Conservation (phyloP, 148 eudicot species). For the Vaccinium vitisidaea region DNA sequence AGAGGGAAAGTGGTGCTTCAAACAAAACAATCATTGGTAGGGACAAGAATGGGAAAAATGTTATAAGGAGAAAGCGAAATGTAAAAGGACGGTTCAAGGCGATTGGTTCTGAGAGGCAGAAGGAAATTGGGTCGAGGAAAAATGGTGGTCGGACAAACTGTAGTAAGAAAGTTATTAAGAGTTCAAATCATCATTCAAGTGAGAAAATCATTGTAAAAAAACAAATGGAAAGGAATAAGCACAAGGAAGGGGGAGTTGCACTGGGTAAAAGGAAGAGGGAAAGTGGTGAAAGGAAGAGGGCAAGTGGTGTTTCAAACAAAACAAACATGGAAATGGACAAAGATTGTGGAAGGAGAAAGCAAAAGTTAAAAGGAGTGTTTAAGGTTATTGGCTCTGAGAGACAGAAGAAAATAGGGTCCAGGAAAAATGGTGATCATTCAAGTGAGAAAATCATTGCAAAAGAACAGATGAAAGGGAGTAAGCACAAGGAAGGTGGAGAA, state of each 20-base stretch:
- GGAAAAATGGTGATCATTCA: neutral
- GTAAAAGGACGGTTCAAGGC: neutral
- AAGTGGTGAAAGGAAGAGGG: neutral
- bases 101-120: neutral
- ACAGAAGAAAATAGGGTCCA: no score
- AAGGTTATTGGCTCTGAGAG: no score
- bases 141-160: neutral
- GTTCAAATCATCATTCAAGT: neutral
- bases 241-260: neutral
- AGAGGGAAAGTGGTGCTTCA: neutral
- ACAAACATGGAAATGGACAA: neutral
- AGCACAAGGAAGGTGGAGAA: slow-evolving; percentile 27
- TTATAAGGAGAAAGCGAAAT: neutral
- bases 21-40: neutral
- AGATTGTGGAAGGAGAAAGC: no score
- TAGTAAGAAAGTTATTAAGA: neutral
- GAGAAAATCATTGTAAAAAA: neutral
- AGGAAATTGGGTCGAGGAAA: neutral
- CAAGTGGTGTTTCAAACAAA: neutral
- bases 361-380: no score
- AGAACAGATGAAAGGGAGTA: neutral
- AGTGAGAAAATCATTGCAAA: neutral
- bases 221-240: neutral
- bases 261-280: neutral
- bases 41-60: neutral